These are phyloP conservation scores for Thraustotheca clavata DNA, from an alignment of 352 stramenopile genomes.

Conservation along the genomic window DNA sequence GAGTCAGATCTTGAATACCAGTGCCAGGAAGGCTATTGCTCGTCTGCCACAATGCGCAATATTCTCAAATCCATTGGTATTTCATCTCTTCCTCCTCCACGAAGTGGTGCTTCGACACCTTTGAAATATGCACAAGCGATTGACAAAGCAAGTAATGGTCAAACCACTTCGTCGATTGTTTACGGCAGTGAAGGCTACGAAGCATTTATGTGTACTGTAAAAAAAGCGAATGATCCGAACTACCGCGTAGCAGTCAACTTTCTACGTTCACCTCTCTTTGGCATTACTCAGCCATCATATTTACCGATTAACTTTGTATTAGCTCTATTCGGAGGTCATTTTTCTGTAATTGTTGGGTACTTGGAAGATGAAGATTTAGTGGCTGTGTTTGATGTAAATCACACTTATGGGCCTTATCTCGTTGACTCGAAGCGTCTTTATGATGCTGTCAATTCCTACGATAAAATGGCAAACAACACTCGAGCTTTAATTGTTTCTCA, in stretches of 20 bases:
- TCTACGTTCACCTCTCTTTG: conserved; percentile 18
- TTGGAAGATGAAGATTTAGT: conserved; percentile 15
- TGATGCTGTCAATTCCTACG: conserved; percentile 10
- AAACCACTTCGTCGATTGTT: not conserved
- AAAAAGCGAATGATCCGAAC: conserved; percentile 4
- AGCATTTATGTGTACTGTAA: not conserved
- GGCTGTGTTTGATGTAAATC: conserved; percentile 17
- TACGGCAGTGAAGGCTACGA: conserved; percentile 15
- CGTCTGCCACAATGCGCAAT: conserved; percentile 2
- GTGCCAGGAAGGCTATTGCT: conserved; percentile 17
- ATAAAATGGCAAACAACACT: not conserved
- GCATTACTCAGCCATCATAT: not conserved
- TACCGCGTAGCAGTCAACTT: conserved; percentile 19
- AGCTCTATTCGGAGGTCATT: conserved; percentile 5
- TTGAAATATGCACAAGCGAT: not conserved
- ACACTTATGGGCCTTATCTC: conserved; percentile 17
- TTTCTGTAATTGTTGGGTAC: conserved; percentile 13
- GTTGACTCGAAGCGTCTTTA: conserved; percentile 9
- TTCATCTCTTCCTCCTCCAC: not conserved
- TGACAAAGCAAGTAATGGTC: not conserved
- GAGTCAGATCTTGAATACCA: conserved; percentile 3
- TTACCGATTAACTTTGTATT: conserved; percentile 12
- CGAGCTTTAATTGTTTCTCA: conserved; percentile 11
- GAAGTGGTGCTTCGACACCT: not conserved
- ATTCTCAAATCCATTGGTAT: conserved; percentile 1